Evolutionary conservation across 2,329 filamentous ascomycete species (phyloP).

Genomic region (Cercospora citrullina): DNA sequence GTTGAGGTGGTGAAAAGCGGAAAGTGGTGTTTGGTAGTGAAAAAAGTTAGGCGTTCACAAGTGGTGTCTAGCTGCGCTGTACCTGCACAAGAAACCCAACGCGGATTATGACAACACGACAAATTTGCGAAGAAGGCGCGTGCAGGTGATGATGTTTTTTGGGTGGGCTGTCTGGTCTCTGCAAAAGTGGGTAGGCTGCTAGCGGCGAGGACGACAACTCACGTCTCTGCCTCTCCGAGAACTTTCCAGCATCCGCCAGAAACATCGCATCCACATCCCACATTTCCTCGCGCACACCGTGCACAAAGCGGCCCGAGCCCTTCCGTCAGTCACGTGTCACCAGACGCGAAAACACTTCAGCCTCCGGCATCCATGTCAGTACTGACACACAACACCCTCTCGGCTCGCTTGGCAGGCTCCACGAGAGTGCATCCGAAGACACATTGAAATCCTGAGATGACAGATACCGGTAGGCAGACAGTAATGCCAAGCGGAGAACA

Average conservation of each 20-base stretch:
- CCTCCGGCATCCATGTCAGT: neutral
- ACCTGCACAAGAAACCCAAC: neutral
- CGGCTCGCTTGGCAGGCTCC: neutral
- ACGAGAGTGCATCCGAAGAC: neutral
- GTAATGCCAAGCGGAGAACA: neutral
- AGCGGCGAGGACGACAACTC: neutral
- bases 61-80: constrained; percentile 1
- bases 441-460: neutral
- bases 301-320: neutral
- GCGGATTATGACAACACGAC: neutral
- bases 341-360: neutral
- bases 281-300: neutral
- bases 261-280: neutral
- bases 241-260: constrained; percentile 6
- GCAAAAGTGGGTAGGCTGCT: neutral
- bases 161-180: neutral
- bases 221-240: constrained; percentile 1
- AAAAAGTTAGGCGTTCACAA: constrained; percentile 5
- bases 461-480: neutral
- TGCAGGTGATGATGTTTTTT: constrained; percentile 3
- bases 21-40: constrained; percentile 5
- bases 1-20: neutral
- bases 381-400: neutral
- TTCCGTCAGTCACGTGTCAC: neutral
- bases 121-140: neutral